phyloP scores from a whole-genome alignment of 805 yeast species.

The Barnettozyma botsteinii region DNA sequence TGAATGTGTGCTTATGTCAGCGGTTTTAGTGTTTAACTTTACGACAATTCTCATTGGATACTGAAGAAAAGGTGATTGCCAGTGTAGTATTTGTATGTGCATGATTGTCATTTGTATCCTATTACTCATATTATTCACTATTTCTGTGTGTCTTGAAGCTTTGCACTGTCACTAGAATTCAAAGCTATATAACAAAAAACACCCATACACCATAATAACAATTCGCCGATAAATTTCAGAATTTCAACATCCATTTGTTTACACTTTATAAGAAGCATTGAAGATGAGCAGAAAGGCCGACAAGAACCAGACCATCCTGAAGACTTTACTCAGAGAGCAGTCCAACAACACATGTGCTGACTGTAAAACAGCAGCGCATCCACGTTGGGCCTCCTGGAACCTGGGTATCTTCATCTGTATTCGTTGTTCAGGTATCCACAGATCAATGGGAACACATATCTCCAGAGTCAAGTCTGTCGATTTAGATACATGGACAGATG shows the following conservation, averaged over 20 bases:
- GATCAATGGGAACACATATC: constrained; percentile 94
- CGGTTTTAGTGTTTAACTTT: too few species aligned
- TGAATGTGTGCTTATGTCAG: too few species aligned
- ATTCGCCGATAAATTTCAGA: not conserved
- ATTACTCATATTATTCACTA: too few species aligned
- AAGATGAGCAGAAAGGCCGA: constrained; percentile 16
- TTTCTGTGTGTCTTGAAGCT: too few species aligned
- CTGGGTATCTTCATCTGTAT: constrained; percentile 90
- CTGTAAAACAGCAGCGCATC: constrained; percentile 84
- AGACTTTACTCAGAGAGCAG: constrained; percentile 68
- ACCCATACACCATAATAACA: not conserved
- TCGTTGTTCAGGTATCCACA: constrained; percentile 91
- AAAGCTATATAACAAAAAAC: too few species aligned
- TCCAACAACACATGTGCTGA: constrained; percentile 83
- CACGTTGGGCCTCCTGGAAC: constrained; percentile 98
- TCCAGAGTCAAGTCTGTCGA: constrained; percentile 91
- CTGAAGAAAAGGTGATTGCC: too few species aligned
- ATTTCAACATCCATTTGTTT: not conserved
- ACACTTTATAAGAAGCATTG: not conserved
- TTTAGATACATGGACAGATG: constrained; percentile 94
- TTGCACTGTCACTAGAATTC: too few species aligned
- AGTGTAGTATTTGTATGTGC: too few species aligned
- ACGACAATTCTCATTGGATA: too few species aligned
- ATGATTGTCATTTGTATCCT: too few species aligned
- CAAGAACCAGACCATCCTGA: constrained; percentile 45